Percentiles rank a stretch among this genome's conserved stretches.
Conservation (phyloP, 345 rosid species). For the Gynandropsis gynandra region DNA sequence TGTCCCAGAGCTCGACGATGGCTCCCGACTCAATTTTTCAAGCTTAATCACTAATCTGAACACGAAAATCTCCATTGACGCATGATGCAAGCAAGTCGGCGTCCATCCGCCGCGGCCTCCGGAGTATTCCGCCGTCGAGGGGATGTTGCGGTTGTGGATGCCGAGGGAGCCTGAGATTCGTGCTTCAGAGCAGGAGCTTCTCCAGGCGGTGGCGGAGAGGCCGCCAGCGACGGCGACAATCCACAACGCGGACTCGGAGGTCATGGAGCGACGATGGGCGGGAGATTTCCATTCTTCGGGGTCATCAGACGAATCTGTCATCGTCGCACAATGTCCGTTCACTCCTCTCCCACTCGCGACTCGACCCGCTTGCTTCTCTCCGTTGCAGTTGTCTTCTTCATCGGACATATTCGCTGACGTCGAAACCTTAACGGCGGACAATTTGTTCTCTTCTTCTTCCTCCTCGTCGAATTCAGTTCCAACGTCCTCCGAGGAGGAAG, state of each 20-base stretch:
- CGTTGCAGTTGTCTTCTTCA: slow-evolving; percentile 51
- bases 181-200: slow-evolving; percentile 61
- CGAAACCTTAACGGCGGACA: slow-evolving; percentile 18
- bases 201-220: slow-evolving; percentile 47
- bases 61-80: slow-evolving; percentile 50
- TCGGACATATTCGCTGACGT: slow-evolving; percentile 26
- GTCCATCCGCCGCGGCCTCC: slow-evolving; percentile 32
- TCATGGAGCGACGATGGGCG: slow-evolving; percentile 13
- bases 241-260: slow-evolving; percentile 52
- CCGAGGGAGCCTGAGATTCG: slow-evolving; percentile 32
- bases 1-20: slow-evolving; percentile 41
- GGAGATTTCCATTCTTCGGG: slow-evolving; percentile 32
- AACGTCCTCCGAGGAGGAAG: slow-evolving; percentile 33
- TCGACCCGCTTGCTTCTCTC: slow-evolving; percentile 68
- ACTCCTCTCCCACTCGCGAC: slow-evolving; percentile 71
- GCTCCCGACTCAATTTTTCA: slow-evolving; percentile 52
- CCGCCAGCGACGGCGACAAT: slow-evolving; percentile 28
- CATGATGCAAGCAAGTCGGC: slow-evolving; percentile 50
- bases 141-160: slow-evolving; percentile 34
- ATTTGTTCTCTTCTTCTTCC: slow-evolving; percentile 12
- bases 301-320: slow-evolving; percentile 56
- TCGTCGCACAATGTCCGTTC: slow-evolving; percentile 41
- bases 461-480: background rate
- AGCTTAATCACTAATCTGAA: slow-evolving; percentile 56
- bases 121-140: slow-evolving; percentile 49